Conservation (phyloP, 345 rosid species). For the Conringia planisiliqua region DNA sequence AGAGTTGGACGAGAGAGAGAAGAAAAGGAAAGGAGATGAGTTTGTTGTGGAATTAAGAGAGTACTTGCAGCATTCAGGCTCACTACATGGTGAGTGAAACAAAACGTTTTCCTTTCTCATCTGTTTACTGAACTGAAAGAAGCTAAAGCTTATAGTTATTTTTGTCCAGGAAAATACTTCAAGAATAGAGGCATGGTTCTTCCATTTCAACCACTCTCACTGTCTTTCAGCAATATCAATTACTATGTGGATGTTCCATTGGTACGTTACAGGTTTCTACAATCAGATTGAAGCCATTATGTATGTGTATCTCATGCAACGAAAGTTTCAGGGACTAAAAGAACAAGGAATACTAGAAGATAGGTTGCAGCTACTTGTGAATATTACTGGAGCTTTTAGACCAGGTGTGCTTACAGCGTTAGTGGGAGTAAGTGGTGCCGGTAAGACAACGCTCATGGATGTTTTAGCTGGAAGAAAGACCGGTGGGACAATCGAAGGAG, state of each 20-base stretch:
- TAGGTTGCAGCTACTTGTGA: constrained; percentile 72
- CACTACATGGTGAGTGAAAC: constrained; percentile 51
- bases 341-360: constrained; percentile 89
- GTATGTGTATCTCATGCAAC: constrained; percentile 17
- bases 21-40: constrained; percentile 72
- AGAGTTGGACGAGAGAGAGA: constrained; percentile 84
- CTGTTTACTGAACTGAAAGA: neutral
- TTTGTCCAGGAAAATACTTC: constrained; percentile 71
- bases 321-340: constrained; percentile 67
- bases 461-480: constrained; percentile 98
- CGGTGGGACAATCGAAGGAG: constrained; percentile 88
- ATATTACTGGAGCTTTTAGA: constrained; percentile 94
- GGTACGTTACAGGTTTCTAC: constrained; percentile 46
- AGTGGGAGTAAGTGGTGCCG: constrained; percentile 98
- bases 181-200: constrained; percentile 96
- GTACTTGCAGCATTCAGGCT: constrained; percentile 76
- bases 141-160: neutral
- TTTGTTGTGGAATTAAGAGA: constrained; percentile 75
- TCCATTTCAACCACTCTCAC: constrained; percentile 94
- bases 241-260: constrained; percentile 85
- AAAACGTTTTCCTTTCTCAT: constrained; percentile 12
- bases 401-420: constrained; percentile 92
- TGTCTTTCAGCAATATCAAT: constrained; percentile 84
- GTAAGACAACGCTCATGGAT: constrained; percentile 99
- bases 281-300: constrained; percentile 4